Percentiles rank a stretch among this genome's conserved stretches.
These are phyloP conservation scores for Hypoxylon fragiforme DNA, from an alignment of 495 filamentous ascomycete genomes.

Conservation along the genomic window DNA sequence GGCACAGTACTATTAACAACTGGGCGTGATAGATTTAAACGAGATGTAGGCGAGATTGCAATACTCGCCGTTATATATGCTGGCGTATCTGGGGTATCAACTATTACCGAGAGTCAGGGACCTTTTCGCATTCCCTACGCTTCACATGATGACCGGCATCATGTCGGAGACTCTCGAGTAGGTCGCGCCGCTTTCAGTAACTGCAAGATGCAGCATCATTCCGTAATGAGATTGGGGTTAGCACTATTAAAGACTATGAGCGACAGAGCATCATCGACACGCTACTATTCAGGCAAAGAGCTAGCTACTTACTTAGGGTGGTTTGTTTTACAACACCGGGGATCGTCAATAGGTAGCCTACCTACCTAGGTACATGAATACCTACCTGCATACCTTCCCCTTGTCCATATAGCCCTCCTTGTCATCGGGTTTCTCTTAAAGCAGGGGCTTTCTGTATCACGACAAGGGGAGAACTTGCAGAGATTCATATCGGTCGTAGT, in stretches of 20 bases:
- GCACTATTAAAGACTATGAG: not conserved
- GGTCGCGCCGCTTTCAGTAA: not conserved
- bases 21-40: constrained; percentile 5
- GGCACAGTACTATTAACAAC: too few relatives aligned
- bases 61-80: constrained; percentile 6
- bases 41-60: constrained; percentile 6
- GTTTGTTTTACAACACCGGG: constrained; percentile 16
- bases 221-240: not conserved
- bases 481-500: constrained; percentile 5
- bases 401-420: constrained; percentile 17
- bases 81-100: not conserved
- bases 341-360: constrained; percentile 17
- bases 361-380: too few relatives aligned
- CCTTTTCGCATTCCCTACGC: too few relatives aligned
- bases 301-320: not conserved
- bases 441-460: constrained; percentile 20
- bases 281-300: not conserved
- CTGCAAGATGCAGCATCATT: not conserved
- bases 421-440: constrained; percentile 19
- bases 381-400: constrained; percentile 8
- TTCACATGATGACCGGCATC: not conserved
- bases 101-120: not conserved
- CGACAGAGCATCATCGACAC: too few relatives aligned
- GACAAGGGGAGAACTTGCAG: constrained; percentile 16
- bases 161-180: not conserved